phyloP scores from a whole-genome alignment of 345 rosid genomes.

The Crucihimalaya himalaica region DNA sequence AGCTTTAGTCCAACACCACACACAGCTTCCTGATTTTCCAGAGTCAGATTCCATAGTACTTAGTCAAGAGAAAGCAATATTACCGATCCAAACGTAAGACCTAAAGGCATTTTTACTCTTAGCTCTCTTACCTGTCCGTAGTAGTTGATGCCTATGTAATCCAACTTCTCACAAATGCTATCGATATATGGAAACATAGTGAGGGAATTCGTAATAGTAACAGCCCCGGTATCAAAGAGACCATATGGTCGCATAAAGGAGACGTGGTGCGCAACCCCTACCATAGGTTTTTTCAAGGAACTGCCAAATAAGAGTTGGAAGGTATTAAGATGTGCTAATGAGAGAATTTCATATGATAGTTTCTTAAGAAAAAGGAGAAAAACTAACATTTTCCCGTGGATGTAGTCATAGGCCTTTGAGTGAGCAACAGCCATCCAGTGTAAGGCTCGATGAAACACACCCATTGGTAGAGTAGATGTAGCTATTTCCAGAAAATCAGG shows the following conservation, averaged over 20 bases:
- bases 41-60: conserved; percentile 20
- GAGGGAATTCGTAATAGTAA: conserved; percentile 73
- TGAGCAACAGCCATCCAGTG: conserved; percentile 90
- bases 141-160: conserved; percentile 93
- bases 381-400: conserved; percentile 63
- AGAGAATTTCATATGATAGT: background rate
- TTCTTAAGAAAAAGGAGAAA: background rate
- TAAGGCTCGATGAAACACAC: conserved; percentile 81
- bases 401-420: conserved; percentile 76
- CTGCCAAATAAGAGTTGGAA: conserved; percentile 29
- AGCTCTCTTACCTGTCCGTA: conserved; percentile 75
- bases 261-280: conserved; percentile 93
- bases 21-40: conserved; percentile 69
- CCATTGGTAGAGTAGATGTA: conserved; percentile 83
- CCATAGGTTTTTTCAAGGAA: conserved; percentile 42
- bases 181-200: conserved; percentile 76
- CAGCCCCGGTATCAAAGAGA: conserved; percentile 82
- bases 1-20: conserved; percentile 80
- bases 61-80: conserved; percentile 1
- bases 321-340: conserved; percentile 11
- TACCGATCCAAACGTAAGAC: conserved; percentile 8
- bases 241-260: conserved; percentile 91
- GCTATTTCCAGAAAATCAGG: conserved; percentile 92
- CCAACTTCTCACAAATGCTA: conserved; percentile 67
- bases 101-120: background rate